phyloP scores from a whole-genome alignment of 345 rosid species.

The Tarenaya hassleriana region DNA sequence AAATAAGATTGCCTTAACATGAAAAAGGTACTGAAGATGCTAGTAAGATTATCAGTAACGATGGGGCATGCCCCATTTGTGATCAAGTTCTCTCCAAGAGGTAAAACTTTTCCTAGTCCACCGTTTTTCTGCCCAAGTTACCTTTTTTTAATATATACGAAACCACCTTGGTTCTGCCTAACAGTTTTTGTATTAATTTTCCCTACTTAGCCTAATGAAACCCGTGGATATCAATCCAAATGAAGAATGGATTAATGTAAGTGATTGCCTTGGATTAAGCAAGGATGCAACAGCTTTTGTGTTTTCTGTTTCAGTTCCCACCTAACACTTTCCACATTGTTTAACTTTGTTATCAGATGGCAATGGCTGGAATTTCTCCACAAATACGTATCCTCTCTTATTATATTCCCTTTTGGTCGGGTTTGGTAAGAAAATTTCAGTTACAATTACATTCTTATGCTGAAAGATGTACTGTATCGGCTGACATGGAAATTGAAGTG shows the following conservation, averaged over 20 bases:
- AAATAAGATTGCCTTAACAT: conserved; percentile 37
- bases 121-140: background rate
- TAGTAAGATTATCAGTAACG: conserved; percentile 73
- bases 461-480: background rate
- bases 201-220: conserved; percentile 63
- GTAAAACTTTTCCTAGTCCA: conserved; percentile 24
- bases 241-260: conserved; percentile 97
- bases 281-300: conserved; percentile 10
- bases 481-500: background rate
- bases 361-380: conserved; percentile 89
- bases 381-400: conserved; percentile 72
- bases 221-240: conserved; percentile 87
- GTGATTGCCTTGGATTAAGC: conserved; percentile 23
- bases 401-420: conserved; percentile 4
- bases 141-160: too few relatives aligned
- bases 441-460: background rate
- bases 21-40: conserved; percentile 84
- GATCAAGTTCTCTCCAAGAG: conserved; percentile 97
- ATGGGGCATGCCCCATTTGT: conserved; percentile 89
- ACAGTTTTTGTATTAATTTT: conserved; percentile 25
- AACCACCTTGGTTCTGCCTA: too few relatives aligned
- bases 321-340: conserved; percentile 15
- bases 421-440: background rate
- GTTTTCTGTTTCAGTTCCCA: conserved; percentile 12
- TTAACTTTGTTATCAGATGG: conserved; percentile 56